These are phyloP conservation scores for Schrenkiella parvula DNA, from an alignment of 345 rosid genomes.

Conservation along the genomic window DNA sequence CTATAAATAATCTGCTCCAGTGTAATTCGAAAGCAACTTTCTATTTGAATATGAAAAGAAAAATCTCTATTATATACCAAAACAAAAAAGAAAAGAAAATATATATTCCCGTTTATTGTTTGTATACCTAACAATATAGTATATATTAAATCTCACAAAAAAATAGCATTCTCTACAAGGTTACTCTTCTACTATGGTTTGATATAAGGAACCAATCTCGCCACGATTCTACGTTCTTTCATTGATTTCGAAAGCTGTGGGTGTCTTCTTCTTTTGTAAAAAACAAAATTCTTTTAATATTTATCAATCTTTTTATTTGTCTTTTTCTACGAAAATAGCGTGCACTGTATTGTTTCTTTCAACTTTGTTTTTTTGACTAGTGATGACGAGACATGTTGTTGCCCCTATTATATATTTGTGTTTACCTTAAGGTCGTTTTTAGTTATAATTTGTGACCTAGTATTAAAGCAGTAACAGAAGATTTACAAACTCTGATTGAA, in stretches of 20 bases:
- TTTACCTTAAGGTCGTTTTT: conserved; percentile 14
- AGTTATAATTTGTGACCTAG: not conserved
- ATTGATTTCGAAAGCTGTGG: conserved; percentile 23
- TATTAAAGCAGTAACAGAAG: not conserved
- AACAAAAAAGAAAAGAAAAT: not conserved
- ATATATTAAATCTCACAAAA: not conserved
- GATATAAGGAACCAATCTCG: not conserved
- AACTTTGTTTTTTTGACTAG: conserved; percentile 24
- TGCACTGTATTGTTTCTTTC: conserved; percentile 27
- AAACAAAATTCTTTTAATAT: not conserved
- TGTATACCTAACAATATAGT: not conserved
- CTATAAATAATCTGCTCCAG: not conserved
- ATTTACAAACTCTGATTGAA: not conserved
- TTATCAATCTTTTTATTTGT: not conserved
- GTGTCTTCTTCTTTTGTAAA: conserved; percentile 5
- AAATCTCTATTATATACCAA: not conserved
- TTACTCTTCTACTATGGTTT: not conserved
- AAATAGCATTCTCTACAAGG: not conserved
- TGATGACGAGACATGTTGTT: conserved; percentile 8
- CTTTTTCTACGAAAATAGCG: conserved; percentile 11
- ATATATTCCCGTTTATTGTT: not conserved
- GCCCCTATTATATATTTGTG: not conserved
- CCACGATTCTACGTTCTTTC: conserved; percentile 2
- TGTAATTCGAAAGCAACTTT: not conserved
- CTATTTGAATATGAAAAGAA: not conserved